Evolutionary conservation across 176 grass and related monocot genomes (phyloP).

Genomic region (Oryza punctata): DNA sequence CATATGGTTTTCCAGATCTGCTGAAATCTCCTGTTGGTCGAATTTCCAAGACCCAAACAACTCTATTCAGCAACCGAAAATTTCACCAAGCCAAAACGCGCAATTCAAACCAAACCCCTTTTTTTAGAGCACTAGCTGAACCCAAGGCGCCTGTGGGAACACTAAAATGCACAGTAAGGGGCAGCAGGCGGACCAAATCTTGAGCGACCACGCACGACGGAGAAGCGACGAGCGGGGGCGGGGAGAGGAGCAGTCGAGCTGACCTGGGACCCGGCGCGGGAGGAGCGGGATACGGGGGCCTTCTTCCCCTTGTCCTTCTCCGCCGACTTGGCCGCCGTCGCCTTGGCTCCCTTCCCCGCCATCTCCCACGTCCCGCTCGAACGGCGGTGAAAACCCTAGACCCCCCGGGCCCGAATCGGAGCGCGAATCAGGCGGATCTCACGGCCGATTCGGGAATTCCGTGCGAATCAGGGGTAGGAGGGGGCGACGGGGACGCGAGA

Average conservation of each 20-base stretch:
- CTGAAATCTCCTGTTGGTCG: background rate
- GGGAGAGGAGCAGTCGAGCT: background rate
- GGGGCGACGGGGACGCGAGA: too few species aligned
- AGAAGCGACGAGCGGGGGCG: background rate
- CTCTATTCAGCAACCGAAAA: background rate
- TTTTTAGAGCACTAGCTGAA: background rate
- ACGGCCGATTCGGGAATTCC: slow-evolving; percentile 25
- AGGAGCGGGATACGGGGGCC: slow-evolving; percentile 49
- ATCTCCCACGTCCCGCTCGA: slow-evolving; percentile 15
- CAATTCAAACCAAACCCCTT: background rate
- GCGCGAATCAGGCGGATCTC: slow-evolving; percentile 31
- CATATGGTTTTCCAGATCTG: slow-evolving; percentile 24
- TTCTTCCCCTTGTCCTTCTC: slow-evolving; percentile 72
- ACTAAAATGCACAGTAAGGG: background rate
- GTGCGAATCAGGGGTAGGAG: background rate
- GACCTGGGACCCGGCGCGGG: slow-evolving; percentile 47
- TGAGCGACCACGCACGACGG: background rate
- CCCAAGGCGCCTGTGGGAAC: background rate
- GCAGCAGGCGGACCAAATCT: slow-evolving; percentile 19
- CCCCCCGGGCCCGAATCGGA: background rate
- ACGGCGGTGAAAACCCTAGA: slow-evolving; percentile 23
- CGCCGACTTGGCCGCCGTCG: slow-evolving; percentile 46
- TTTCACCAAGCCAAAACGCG: background rate
- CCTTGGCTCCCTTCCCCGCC: slow-evolving; percentile 65
- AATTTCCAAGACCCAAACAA: background rate